Evolutionary conservation across 2,329 filamentous ascomycete genomes (phyloP).

Genomic region (Colletotrichum tanaceti): DNA sequence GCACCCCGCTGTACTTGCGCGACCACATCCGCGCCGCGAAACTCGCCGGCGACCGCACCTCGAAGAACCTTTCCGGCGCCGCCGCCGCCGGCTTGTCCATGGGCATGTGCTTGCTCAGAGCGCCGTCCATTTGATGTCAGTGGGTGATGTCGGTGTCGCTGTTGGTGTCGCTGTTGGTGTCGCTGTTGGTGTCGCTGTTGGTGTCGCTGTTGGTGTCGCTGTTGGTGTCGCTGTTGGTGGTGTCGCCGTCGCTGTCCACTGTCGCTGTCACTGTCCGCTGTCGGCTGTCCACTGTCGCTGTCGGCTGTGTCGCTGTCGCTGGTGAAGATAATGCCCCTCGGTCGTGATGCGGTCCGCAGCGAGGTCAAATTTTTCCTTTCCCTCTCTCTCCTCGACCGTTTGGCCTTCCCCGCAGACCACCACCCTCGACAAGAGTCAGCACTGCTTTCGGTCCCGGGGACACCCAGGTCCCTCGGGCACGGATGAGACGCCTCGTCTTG

Average conservation of each 20-base stretch:
- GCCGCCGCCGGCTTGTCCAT: conserved; percentile 31
- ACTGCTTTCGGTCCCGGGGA: conserved; percentile 24
- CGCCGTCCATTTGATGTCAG: conserved; percentile 24
- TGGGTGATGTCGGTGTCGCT: background rate
- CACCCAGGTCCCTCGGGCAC: conserved; percentile 31
- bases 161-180: no score
- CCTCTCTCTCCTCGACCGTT: conserved; percentile 28
- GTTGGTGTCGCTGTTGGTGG: no score
- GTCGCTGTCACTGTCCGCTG: no score
- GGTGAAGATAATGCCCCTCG: background rate
- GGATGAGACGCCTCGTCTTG: conserved; percentile 35
- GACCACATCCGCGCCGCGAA: conserved; percentile 40
- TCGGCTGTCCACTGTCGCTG: no score
- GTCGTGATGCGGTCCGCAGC: no score
- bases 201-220: no score
- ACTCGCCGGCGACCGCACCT: conserved; percentile 36
- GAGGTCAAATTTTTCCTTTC: background rate
- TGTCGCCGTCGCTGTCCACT: no score
- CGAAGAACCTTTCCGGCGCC: conserved; percentile 33
- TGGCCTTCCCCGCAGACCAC: conserved; percentile 34
- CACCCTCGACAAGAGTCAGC: conserved; percentile 33
- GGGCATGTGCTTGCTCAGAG: conserved; percentile 26
- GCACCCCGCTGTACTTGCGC: conserved; percentile 34
- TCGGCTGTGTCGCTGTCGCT: no score
- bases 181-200: no score